Evolutionary conservation across 257 asterid genomes (phyloP).

Genomic region (Voacanga thouarsii): DNA sequence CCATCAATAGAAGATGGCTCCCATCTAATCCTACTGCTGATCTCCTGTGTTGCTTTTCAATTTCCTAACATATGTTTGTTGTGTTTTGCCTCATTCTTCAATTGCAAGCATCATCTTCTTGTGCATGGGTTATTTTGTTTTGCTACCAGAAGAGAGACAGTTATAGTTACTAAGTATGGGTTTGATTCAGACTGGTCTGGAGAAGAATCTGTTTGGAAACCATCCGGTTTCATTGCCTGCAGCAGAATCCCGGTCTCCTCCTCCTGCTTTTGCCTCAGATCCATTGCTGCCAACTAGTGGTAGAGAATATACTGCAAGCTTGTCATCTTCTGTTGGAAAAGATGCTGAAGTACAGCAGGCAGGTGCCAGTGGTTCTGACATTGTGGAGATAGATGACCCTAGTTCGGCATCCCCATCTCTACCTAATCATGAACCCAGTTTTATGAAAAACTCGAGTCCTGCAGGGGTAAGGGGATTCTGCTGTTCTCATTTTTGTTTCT

Average conservation of each 20-base stretch:
- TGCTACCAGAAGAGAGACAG: neutral
- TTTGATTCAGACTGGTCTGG: slow-evolving; percentile 71
- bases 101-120: neutral
- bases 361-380: slow-evolving; percentile 1
- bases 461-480: slow-evolving; percentile 48
- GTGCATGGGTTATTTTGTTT: neutral
- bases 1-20: neutral
- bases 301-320: slow-evolving; percentile 37
- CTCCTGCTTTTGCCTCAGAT: slow-evolving; percentile 84
- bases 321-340: slow-evolving; percentile 28
- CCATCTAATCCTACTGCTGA: no score
- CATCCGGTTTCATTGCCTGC: slow-evolving; percentile 67
- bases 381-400: slow-evolving; percentile 59
- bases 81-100: neutral
- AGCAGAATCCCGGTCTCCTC: slow-evolving; percentile 65
- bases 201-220: slow-evolving; percentile 84
- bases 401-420: slow-evolving; percentile 49
- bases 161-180: neutral
- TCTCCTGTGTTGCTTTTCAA: no score
- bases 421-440: slow-evolving; percentile 53
- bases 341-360: slow-evolving; percentile 39
- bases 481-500: neutral
- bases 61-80: neutral
- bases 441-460: slow-evolving; percentile 62
- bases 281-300: slow-evolving; percentile 43